A percentile compares a stretch with the other conserved stretches of the same genome.
Conservation (phyloP, 2,329 filamentous ascomycete genomes). For the Fusarium sp. region DNA sequence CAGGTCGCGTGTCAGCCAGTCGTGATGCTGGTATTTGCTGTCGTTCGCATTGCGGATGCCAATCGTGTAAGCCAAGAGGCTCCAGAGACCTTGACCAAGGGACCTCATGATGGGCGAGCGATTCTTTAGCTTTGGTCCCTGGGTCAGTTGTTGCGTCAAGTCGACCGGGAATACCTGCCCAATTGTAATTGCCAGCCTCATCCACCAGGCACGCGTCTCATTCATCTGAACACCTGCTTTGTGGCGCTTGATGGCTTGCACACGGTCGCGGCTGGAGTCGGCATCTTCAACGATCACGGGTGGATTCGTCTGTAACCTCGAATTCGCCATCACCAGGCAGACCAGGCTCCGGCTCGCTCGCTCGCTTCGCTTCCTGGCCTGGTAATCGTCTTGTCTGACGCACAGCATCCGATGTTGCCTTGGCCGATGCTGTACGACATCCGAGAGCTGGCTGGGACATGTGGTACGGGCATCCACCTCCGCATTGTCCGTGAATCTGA, state of each 20-base stretch:
- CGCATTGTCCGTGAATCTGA: slow-evolving; percentile 19
- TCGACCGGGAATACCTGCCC: slow-evolving; percentile 7
- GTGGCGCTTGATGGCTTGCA: background rate
- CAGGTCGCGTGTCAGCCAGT: slow-evolving; percentile 16
- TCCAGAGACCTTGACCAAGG: slow-evolving; percentile 8
- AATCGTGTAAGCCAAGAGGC: slow-evolving; percentile 36
- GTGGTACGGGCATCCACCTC: slow-evolving; percentile 22
- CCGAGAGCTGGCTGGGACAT: background rate
- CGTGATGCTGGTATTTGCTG: background rate
- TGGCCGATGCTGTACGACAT: slow-evolving; percentile 17
- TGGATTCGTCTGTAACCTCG: background rate
- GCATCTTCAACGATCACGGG: slow-evolving; percentile 8
- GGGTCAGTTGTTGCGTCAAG: slow-evolving; percentile 8
- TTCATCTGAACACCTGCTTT: slow-evolving; percentile 1
- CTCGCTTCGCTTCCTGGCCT: background rate
- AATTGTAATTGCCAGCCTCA: slow-evolving; percentile 12
- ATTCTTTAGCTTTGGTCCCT: slow-evolving; percentile 19
- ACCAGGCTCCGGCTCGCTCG: background rate
- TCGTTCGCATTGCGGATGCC: slow-evolving; percentile 4
- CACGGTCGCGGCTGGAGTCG: slow-evolving; percentile 9
- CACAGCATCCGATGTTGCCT: slow-evolving; percentile 8
- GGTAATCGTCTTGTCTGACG: background rate
- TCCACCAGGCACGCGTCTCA: background rate
- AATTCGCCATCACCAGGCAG: background rate
- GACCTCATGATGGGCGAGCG: slow-evolving; percentile 3